A percentile compares a stretch with the other conserved stretches of the same genome.
Evolutionary conservation across 257 asterid genomes (phyloP).

Genomic region (Solanum acaule): DNA sequence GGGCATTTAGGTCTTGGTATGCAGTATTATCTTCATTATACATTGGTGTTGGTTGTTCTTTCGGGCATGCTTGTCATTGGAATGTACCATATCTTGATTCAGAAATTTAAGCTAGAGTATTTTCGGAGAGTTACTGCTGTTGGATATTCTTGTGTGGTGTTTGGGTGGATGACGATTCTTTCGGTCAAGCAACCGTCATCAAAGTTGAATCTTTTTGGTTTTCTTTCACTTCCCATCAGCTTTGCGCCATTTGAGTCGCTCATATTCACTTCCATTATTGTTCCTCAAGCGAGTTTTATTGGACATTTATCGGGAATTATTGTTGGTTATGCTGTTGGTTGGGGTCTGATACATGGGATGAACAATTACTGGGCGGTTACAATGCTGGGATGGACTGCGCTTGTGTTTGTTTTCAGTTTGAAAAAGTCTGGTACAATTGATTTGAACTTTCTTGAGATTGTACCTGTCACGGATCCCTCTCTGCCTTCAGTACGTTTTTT

Average conservation of each 20-base stretch:
- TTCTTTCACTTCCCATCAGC: constrained; percentile 90
- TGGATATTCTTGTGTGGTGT: constrained; percentile 97
- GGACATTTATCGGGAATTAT: constrained; percentile 88
- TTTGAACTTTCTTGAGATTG: constrained; percentile 76
- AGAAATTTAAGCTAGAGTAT: constrained; percentile 67
- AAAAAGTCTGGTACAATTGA: constrained; percentile 72
- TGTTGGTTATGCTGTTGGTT: constrained; percentile 77
- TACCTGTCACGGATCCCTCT: constrained; percentile 69
- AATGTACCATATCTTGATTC: constrained; percentile 69
- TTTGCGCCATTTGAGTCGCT: constrained; percentile 95
- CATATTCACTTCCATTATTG: constrained; percentile 83
- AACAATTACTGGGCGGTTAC: constrained; percentile 86
- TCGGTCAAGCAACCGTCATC: constrained; percentile 79
- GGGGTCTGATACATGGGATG: constrained; percentile 97
- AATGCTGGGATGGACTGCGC: constrained; percentile 67
- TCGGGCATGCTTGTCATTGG: constrained; percentile 81
- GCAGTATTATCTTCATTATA: constrained; percentile 74
- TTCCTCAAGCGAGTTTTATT: constrained; percentile 92
- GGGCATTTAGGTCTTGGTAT: constrained; percentile 69
- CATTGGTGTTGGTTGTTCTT: constrained; percentile 59
- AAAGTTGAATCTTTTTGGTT: constrained; percentile 83
- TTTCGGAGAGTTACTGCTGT: constrained; percentile 90
- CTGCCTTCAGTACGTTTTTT: constrained; percentile 72
- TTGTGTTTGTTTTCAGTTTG: constrained; percentile 67
- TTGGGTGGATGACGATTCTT: constrained; percentile 98